These are phyloP conservation scores for Pigoraptor vietnamica DNA, from an alignment of 78 protist genomes.

Conservation along the genomic window DNA sequence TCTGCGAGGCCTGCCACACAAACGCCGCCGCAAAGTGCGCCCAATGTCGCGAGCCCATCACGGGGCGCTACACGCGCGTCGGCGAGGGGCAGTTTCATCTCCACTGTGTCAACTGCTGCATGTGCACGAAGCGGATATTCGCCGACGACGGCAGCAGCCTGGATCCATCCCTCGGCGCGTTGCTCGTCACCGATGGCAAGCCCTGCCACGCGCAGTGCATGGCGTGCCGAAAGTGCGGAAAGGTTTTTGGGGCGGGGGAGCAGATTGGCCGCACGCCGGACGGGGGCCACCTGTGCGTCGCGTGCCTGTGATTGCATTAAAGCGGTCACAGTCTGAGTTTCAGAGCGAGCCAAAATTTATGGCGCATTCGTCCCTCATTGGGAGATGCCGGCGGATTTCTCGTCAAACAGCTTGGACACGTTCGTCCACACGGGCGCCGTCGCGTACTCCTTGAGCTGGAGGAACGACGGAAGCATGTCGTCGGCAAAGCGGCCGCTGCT, in stretches of 20 bases:
- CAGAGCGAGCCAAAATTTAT: background rate
- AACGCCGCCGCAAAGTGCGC: background rate
- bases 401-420: background rate
- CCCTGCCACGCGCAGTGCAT: background rate
- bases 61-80: background rate
- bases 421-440: background rate
- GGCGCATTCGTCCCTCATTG: background rate
- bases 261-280: background rate
- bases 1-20: background rate
- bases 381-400: background rate
- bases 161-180: background rate
- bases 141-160: background rate
- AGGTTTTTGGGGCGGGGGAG: background rate
- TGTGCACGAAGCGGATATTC: background rate
- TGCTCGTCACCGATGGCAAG: background rate
- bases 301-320: background rate
- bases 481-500: background rate
- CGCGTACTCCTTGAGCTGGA: background rate
- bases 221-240: background rate
- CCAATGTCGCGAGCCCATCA: too few species aligned
- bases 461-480: slow-evolving; percentile 27
- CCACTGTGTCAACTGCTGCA: background rate
- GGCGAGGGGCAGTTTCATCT: background rate
- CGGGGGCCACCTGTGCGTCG: background rate
- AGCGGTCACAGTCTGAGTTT: background rate